Evolutionary conservation across 2,329 filamentous ascomycete genomes (phyloP).

Genomic region (Penicillium olsonii): DNA sequence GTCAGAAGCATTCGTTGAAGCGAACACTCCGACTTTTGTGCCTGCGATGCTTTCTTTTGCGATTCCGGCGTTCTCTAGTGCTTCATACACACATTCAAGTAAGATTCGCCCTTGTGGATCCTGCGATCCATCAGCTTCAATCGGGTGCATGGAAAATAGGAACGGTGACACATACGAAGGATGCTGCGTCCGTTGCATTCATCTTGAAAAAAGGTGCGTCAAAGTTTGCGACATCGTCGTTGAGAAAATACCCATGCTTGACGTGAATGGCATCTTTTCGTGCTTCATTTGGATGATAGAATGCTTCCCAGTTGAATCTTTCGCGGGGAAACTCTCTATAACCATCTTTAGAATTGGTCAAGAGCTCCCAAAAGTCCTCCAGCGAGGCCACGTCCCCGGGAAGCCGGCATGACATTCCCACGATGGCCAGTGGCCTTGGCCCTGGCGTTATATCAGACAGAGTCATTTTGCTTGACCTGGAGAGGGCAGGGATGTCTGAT

Average conservation of each 20-base stretch:
- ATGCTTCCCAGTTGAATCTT: background rate
- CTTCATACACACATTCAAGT: background rate
- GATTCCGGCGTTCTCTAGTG: background rate
- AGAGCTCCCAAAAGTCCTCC: background rate
- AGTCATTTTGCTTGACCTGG: background rate
- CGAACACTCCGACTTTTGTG: background rate
- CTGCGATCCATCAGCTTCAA: background rate
- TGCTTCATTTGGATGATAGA: background rate
- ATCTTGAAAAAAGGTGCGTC: background rate
- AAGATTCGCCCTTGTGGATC: background rate
- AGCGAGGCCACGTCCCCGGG: background rate
- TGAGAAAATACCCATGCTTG: background rate
- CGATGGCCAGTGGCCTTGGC: background rate
- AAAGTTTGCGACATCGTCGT: background rate
- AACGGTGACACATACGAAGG: background rate
- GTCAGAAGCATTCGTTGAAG: background rate
- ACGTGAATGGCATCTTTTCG: background rate
- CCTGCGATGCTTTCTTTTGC: background rate
- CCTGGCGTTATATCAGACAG: background rate
- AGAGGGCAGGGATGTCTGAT: no score
- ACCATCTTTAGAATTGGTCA: background rate
- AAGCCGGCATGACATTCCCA: background rate
- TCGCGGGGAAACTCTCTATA: background rate
- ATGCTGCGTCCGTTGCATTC: background rate
- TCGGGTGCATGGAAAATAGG: background rate